These are phyloP conservation scores for Centaurea solstitialis DNA, from an alignment of 129 eudicot genomes.

Conservation along the genomic window DNA sequence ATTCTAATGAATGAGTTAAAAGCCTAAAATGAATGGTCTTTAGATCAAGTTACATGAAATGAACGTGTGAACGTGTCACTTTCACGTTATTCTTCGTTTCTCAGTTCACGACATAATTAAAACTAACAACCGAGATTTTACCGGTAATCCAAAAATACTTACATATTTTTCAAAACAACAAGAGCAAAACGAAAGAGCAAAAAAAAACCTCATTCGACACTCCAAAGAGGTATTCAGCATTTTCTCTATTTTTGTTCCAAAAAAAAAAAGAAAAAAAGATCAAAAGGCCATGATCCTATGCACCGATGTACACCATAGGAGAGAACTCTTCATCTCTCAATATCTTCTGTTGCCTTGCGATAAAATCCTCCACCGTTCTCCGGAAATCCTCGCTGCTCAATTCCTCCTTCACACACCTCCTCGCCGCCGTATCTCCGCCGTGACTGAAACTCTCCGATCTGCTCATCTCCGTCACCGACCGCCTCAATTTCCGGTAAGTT, in stretches of 20 bases:
- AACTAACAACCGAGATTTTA: no score
- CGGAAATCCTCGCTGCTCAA: constrained; percentile 83
- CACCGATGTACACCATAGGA: constrained; percentile 39
- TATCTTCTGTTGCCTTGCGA: constrained; percentile 79
- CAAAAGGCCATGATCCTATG: constrained; percentile 4
- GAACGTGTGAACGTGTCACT: no score
- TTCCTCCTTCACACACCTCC: constrained; percentile 19
- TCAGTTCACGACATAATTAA: no score
- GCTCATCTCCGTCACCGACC: constrained; percentile 51
- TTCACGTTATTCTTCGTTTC: no score
- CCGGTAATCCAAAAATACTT: background rate
- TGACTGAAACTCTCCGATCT: background rate
- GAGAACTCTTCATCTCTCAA: constrained; percentile 77
- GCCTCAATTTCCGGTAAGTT: constrained; percentile 36
- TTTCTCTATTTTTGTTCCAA: background rate
- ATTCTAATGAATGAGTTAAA: no score
- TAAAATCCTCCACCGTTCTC: constrained; percentile 78
- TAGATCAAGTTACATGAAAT: no score
- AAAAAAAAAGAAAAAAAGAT: background rate
- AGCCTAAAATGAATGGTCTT: no score
- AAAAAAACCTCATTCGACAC: background rate
- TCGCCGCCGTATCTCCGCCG: constrained; percentile 19
- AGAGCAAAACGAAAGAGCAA: background rate
- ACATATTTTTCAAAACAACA: background rate
- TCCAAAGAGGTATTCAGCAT: background rate